These are phyloP conservation scores for Chenopodium album DNA, from an alignment of 148 eudicot species.

Conservation along the genomic window DNA sequence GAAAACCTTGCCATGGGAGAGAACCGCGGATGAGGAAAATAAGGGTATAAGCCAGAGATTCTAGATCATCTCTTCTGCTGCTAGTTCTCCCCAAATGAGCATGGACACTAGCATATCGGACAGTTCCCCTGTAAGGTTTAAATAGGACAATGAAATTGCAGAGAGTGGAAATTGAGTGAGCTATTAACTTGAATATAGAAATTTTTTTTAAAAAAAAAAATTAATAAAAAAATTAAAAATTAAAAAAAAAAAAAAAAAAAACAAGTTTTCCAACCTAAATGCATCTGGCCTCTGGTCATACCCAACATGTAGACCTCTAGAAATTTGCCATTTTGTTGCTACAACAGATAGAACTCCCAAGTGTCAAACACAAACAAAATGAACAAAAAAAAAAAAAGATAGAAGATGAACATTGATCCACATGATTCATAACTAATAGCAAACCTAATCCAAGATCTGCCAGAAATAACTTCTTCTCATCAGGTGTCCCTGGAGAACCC, in stretches of 20 bases:
- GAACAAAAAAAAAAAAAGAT: too few species aligned
- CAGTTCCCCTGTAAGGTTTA: slow-evolving; percentile 67
- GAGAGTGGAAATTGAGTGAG: not conserved
- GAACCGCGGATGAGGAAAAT: slow-evolving; percentile 83
- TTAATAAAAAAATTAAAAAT: too few species aligned
- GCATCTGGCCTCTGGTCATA: slow-evolving; percentile 95
- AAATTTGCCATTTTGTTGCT: slow-evolving; percentile 81
- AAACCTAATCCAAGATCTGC: slow-evolving; percentile 91
- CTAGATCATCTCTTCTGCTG: slow-evolving; percentile 91
- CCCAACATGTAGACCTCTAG: slow-evolving; percentile 69
- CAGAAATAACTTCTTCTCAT: slow-evolving; percentile 84
- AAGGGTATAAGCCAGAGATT: slow-evolving; percentile 91
- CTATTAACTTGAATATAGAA: not conserved
- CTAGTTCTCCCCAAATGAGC: slow-evolving; percentile 97
- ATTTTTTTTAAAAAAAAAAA: too few species aligned
- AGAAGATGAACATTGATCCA: not conserved
- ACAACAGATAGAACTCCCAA: slow-evolving; percentile 18
- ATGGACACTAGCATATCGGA: slow-evolving; percentile 96
- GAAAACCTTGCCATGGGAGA: slow-evolving; percentile 94
- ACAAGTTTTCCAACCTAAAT: slow-evolving; percentile 55
- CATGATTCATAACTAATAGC: not conserved
- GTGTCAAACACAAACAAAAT: not conserved
- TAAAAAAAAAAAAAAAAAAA: not conserved
- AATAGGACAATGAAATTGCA: not conserved
- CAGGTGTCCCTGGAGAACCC: slow-evolving; percentile 77